Evolutionary conservation across 2,329 filamentous ascomycete genomes (phyloP).

Genomic region (Byssothecium circinans): DNA sequence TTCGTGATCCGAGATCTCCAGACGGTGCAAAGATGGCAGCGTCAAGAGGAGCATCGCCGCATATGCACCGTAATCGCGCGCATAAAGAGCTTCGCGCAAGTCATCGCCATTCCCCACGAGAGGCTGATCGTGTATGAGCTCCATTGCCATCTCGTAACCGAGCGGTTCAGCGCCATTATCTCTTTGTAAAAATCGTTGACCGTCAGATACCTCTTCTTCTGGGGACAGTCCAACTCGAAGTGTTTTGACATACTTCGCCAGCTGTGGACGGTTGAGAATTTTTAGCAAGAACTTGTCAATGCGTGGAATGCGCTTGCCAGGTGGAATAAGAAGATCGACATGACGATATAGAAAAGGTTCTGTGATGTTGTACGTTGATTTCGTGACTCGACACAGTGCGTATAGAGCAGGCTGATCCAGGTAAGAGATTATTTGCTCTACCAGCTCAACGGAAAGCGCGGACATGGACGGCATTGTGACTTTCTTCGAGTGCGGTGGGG

Average conservation of each 20-base stretch:
- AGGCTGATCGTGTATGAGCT: slow-evolving; percentile 14
- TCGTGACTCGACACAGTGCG: slow-evolving; percentile 17
- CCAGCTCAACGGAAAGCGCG: slow-evolving; percentile 25
- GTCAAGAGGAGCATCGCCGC: slow-evolving; percentile 24
- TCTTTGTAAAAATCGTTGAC: slow-evolving; percentile 20
- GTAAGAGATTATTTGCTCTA: slow-evolving; percentile 25
- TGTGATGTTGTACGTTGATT: slow-evolving; percentile 13
- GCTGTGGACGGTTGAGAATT: slow-evolving; percentile 17
- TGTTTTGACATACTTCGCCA: slow-evolving; percentile 21
- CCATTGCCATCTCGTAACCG: slow-evolving; percentile 14
- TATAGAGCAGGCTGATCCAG: slow-evolving; percentile 21
- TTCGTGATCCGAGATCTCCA: slow-evolving; percentile 22
- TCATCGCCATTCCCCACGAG: slow-evolving; percentile 18
- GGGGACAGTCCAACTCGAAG: slow-evolving; percentile 24
- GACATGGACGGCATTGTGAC: slow-evolving; percentile 23
- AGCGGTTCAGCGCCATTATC: slow-evolving; percentile 18
- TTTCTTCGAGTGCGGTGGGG: too few relatives aligned
- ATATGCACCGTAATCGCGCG: slow-evolving; percentile 30
- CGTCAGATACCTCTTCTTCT: slow-evolving; percentile 11
- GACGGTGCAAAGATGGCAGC: slow-evolving; percentile 19
- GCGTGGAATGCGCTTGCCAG: slow-evolving; percentile 20
- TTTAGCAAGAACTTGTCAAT: slow-evolving; percentile 30
- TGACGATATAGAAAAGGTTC: slow-evolving; percentile 26
- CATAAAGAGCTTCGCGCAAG: slow-evolving; percentile 19
- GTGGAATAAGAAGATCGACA: slow-evolving; percentile 23